Evolutionary conservation across 2,329 filamentous ascomycete genomes (phyloP).

Genomic region (Penicillium thymicola): DNA sequence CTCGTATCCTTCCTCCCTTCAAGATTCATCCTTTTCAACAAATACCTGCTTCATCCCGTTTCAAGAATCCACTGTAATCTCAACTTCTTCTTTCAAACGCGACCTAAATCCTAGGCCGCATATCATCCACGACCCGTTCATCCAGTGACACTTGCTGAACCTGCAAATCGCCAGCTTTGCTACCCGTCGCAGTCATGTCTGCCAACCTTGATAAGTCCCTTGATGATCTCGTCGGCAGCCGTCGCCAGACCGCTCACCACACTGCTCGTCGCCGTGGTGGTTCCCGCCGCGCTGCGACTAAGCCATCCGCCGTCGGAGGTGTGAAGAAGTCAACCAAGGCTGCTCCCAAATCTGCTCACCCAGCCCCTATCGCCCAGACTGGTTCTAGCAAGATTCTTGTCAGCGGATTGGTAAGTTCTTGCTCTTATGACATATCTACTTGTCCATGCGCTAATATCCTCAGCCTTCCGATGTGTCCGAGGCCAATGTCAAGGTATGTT

Average conservation of each 20-base stretch:
- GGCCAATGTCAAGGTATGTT: constrained; percentile 99
- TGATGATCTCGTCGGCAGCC: constrained; percentile 90
- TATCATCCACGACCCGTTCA: background rate
- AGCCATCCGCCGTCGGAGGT: constrained; percentile 72
- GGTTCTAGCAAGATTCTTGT: constrained; percentile 96
- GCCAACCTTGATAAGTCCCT: constrained; percentile 95
- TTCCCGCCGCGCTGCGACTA: constrained; percentile 46
- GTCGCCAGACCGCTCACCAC: constrained; percentile 53
- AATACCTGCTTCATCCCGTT: background rate
- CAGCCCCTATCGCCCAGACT: constrained; percentile 58
- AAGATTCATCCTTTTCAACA: background rate
- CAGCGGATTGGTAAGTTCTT: constrained; percentile 85
- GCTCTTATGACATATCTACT: background rate
- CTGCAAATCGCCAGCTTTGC: constrained; percentile 17
- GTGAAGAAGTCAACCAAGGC: constrained; percentile 67
- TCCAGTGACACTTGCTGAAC: constrained; percentile 9
- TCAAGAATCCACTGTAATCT: background rate
- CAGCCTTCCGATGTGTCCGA: constrained; percentile 96
- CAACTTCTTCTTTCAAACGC: constrained; percentile 17
- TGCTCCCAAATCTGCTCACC: constrained; percentile 54
- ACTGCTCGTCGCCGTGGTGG: constrained; percentile 40
- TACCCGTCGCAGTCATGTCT: constrained; percentile 62
- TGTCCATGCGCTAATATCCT: constrained; percentile 46
- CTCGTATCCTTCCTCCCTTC: background rate
- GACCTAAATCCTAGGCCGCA: constrained; percentile 1